These are phyloP conservation scores for Hysterium pulicare DNA, from an alignment of 2,329 filamentous ascomycete genomes.

Conservation along the genomic window DNA sequence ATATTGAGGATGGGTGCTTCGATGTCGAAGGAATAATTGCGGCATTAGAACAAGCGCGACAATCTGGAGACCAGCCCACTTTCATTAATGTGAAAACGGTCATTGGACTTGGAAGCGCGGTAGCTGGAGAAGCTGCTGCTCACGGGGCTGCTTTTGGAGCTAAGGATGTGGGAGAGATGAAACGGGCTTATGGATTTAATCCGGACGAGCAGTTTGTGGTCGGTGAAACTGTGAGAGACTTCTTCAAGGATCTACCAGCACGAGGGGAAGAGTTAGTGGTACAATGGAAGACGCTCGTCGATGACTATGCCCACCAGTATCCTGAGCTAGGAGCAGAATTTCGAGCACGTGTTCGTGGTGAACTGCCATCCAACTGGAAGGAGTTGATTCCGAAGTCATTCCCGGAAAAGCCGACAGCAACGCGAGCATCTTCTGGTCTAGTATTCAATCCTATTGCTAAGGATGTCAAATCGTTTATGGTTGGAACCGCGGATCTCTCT, in stretches of 20 bases:
- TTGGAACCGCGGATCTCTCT: constrained; percentile 60
- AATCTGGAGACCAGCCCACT: constrained; percentile 48
- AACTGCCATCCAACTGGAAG: constrained; percentile 48
- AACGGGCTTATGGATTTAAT: constrained; percentile 49
- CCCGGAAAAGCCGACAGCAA: constrained; percentile 47
- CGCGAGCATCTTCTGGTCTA: constrained; percentile 50
- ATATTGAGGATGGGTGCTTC: constrained; percentile 52
- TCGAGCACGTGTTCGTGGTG: constrained; percentile 46
- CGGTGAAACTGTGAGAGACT: constrained; percentile 46
- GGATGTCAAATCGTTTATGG: constrained; percentile 90
- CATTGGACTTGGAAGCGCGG: constrained; percentile 52
- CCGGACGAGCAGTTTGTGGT: constrained; percentile 48
- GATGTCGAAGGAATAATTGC: constrained; percentile 49
- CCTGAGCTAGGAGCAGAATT: constrained; percentile 53
- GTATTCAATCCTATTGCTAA: constrained; percentile 60
- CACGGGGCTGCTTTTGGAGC: constrained; percentile 58
- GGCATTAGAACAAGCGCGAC: constrained; percentile 46
- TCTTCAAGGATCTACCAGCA: constrained; percentile 49
- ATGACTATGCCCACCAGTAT: constrained; percentile 43
- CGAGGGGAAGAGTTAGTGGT: constrained; percentile 47
- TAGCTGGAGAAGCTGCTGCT: constrained; percentile 49
- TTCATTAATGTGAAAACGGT: constrained; percentile 58
- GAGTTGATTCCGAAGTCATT: constrained; percentile 50
- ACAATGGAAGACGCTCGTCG: constrained; percentile 49
- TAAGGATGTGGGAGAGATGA: constrained; percentile 55